These are phyloP conservation scores for Pythium phragmitis DNA, from an alignment of 352 stramenopile species.

Conservation along the genomic window DNA sequence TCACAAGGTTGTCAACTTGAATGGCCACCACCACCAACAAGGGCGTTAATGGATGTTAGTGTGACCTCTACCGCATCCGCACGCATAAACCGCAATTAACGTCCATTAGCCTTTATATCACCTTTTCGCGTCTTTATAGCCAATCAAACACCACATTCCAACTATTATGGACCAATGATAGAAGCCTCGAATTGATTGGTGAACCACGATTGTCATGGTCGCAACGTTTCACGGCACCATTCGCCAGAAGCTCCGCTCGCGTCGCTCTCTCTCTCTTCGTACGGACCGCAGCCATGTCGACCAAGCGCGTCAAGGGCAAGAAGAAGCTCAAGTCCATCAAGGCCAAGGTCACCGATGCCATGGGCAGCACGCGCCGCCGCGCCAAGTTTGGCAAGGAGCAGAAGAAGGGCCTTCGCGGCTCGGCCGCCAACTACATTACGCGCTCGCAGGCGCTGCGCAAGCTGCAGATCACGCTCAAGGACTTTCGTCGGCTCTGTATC, in stretches of 20 bases:
- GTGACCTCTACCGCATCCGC: not conserved
- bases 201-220: constrained; percentile 9
- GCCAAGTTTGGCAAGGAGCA: constrained; percentile 88
- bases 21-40: constrained; percentile 1
- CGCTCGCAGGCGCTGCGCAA: constrained; percentile 93
- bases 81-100: constrained; percentile 8
- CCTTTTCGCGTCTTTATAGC: constrained; percentile 18
- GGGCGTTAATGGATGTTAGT: constrained; percentile 15
- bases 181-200: constrained; percentile 33
- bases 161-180: constrained; percentile 18
- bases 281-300: constrained; percentile 51
- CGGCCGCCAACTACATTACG: constrained; percentile 95
- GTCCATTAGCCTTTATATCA: constrained; percentile 7
- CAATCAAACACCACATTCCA: constrained; percentile 15
- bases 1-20: constrained; percentile 8
- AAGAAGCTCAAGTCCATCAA: constrained; percentile 92
- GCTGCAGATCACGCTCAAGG: constrained; percentile 96
- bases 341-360: constrained; percentile 81
- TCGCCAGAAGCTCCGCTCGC: constrained; percentile 14
- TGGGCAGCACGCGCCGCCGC: constrained; percentile 79
- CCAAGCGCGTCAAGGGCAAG: constrained; percentile 87
- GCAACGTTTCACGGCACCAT: constrained; percentile 15
- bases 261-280: not conserved
- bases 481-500: constrained; percentile 99
- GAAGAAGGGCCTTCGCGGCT: constrained; percentile 76